A percentile compares a stretch with the other conserved stretches of the same genome.
phyloP scores from a whole-genome alignment of 192 early-diverging fungal species.

The Backusella mclennaniae region DNA sequence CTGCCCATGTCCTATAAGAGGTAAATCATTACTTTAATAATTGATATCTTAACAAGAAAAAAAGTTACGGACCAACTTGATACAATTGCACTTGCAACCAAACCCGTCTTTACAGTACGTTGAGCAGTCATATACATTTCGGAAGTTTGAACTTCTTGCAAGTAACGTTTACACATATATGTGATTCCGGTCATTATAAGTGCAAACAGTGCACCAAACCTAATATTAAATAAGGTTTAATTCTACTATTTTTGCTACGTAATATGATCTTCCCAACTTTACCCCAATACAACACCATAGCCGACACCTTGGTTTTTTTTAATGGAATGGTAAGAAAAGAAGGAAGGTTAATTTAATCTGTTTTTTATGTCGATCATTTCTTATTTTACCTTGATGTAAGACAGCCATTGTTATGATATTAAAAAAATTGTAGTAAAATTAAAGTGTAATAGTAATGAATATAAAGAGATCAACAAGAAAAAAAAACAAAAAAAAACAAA shows the following conservation, averaged over 20 bases:
- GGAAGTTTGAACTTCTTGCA: constrained; percentile 59
- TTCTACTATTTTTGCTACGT: not conserved
- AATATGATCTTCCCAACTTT: not conserved
- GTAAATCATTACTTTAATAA: not conserved
- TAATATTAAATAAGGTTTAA: not conserved
- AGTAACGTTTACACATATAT: constrained; percentile 59
- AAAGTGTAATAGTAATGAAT: not conserved
- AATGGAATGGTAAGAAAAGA: not conserved
- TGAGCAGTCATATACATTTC: constrained; percentile 74
- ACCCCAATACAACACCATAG: constrained; percentile 30
- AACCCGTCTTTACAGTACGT: constrained; percentile 63
- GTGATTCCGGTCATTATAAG: constrained; percentile 62
- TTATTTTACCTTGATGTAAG: not conserved
- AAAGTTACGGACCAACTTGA: constrained; percentile 48
- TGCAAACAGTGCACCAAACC: constrained; percentile 23
- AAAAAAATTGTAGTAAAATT: not conserved
- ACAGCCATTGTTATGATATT: not conserved
- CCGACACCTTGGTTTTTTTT: constrained; percentile 18
- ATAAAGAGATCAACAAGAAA: not conserved
- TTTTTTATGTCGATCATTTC: not conserved
- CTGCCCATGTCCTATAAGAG: constrained; percentile 47
- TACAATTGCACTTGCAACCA: constrained; percentile 68
- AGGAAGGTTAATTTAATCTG: not conserved
- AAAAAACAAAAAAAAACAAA: not conserved
- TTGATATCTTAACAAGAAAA: not conserved